phyloP scores from a whole-genome alignment of 495 filamentous ascomycete species.

The Hypoxylon intermedium region DNA sequence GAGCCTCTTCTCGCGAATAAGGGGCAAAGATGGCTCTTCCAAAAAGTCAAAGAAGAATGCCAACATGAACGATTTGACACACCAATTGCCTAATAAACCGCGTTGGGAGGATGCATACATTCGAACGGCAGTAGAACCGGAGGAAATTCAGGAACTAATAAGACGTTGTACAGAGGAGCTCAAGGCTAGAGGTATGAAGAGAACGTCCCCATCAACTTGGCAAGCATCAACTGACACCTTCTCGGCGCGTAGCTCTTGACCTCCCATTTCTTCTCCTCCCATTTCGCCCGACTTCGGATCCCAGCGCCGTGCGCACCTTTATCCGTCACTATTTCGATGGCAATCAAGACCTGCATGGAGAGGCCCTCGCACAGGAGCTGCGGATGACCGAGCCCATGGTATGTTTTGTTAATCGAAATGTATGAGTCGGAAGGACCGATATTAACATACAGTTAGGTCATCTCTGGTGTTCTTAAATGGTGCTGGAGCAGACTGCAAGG shows the following conservation, averaged over 20 bases:
- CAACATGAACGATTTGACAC: conserved; percentile 47
- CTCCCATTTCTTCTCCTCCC: conserved; percentile 94
- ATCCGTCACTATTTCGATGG: conserved; percentile 89
- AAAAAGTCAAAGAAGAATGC: conserved; percentile 65
- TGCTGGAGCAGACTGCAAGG: conserved; percentile 95
- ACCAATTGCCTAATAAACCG: conserved; percentile 68
- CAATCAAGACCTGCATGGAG: conserved; percentile 63
- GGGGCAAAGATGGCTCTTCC: conserved; percentile 70
- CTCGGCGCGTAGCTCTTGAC: conserved; percentile 70
- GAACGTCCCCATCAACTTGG: conserved; percentile 28
- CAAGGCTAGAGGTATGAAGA: conserved; percentile 86
- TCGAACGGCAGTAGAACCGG: conserved; percentile 82
- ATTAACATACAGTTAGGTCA: conserved; percentile 64
- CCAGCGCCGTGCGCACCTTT: conserved; percentile 88
- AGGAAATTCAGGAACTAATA: conserved; percentile 89
- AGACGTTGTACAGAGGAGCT: conserved; percentile 85
- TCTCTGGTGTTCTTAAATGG: conserved; percentile 96
- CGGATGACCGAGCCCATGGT: conserved; percentile 95
- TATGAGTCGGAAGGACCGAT: neutral
- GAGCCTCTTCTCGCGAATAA: conserved; percentile 76
- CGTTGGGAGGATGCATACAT: conserved; percentile 90
- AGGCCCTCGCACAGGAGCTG: conserved; percentile 81
- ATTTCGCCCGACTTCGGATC: conserved; percentile 90
- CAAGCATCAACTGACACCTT: conserved; percentile 45
- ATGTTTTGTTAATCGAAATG: conserved; percentile 34